Base-by-base conservation (phyloP, 116 monocot genomes). In the Phalaenopsis hybrid region DNA sequence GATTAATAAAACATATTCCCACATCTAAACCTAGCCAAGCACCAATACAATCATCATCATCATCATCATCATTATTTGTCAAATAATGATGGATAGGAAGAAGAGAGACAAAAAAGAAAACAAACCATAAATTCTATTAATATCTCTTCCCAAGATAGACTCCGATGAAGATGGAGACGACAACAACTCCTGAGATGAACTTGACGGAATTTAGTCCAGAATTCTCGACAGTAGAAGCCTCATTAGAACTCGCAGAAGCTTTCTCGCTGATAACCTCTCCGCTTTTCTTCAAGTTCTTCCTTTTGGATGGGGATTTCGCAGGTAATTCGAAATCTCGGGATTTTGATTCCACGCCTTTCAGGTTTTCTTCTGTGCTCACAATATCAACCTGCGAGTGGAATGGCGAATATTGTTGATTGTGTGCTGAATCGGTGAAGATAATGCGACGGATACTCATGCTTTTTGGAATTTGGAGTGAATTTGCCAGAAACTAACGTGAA, bases 1-100 rank as follows among this genome's bases (percentile, higher is more conserved):
- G 77, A 52, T 51, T 51, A 77, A 77, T 51, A 77, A 77, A 77
- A 49, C 28, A 77, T 28, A 77, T 77, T 77, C 77, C 77, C 77
- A 77, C 8, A 77, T 51, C 77, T 51, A 77, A 44, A 1, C 13
- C 48, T 49, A 44, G 16, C 11, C n/a, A 44, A 20, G 45, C 45
- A 72, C 37, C 31, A 72, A 10, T 13, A 72, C 72, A 72, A 37
- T 3, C 72, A 72, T 63, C 63, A 63, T 63, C 61, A 61, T 68
- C 21, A 74, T 74, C 74, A 74, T 18, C 75, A 44, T 75, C 46
- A 46, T 46, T 20, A 77, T 25, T 77, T 44, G 25, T 12, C 4
- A 18, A 23, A 49, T 75, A 46, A 45, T 75, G 75, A 75, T 75
- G 45, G 31, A 77, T 12, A 52, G 55, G 51, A 51, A 51, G 44